A percentile compares a stretch with the other conserved stretches of the same genome.
phyloP scores from a whole-genome alignment of 139 green algal genomes.

The Astrephomene gubernaculifera region DNA sequence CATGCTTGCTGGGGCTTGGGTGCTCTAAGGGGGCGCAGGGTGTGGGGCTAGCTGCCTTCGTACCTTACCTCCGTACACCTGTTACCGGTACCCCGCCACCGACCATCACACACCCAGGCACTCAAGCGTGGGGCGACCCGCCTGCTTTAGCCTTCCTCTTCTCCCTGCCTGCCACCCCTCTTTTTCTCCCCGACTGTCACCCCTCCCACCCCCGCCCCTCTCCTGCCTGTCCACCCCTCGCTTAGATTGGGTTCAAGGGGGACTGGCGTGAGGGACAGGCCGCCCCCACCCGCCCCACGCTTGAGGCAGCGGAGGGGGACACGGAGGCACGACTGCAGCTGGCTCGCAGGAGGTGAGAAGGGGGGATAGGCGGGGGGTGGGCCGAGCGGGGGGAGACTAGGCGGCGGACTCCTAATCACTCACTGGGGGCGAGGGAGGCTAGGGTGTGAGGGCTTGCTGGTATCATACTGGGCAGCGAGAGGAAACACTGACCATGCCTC shows the following conservation, averaged over 20 bases:
- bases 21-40: neutral
- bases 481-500: neutral
- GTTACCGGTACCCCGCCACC: neutral
- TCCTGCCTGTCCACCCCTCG: too few species aligned
- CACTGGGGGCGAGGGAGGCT: neutral
- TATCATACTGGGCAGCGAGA: neutral
- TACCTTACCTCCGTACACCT: neutral
- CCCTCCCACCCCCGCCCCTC: neutral
- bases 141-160: neutral
- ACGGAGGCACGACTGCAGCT: neutral
- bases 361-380: neutral
- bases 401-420: neutral
- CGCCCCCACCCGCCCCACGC: neutral
- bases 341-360: neutral
- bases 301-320: neutral
- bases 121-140: too few species aligned
- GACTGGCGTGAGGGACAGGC: constrained; percentile 29
- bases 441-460: neutral
- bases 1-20: neutral
- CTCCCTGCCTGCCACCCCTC: neutral
- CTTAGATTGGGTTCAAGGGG: constrained; percentile 31
- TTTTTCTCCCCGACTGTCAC: neutral
- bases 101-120: neutral
- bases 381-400: neutral
- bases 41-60: neutral